Percentiles rank a stretch among this genome's conserved stretches.
Conservation (phyloP, 148 eudicot species). For the Amaranthus cruentus region DNA sequence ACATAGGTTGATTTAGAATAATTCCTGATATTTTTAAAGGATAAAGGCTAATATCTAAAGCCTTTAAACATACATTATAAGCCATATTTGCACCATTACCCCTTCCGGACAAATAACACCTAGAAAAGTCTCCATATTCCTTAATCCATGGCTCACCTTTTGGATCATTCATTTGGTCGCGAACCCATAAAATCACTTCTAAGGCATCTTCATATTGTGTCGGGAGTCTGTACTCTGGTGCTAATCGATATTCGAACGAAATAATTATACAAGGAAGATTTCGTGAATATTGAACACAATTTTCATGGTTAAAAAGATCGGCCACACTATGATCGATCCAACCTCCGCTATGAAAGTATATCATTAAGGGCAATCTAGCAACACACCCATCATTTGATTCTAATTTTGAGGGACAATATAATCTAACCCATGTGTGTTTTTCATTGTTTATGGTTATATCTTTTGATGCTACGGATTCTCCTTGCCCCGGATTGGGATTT, state of each 20-base stretch:
- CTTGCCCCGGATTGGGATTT: conserved; percentile 28
- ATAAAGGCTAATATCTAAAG: conserved; percentile 26
- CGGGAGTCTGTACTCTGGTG: conserved; percentile 67
- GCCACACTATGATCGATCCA: conserved; percentile 39
- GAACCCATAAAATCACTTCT: conserved; percentile 52
- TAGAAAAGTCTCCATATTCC: conserved; percentile 56
- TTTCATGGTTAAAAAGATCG: conserved; percentile 40
- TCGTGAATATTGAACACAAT: conserved; percentile 22
- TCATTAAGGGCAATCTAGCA: conserved; percentile 51
- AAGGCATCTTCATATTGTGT: conserved; percentile 74
- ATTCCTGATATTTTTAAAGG: conserved; percentile 43
- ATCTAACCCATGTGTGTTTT: conserved; percentile 49
- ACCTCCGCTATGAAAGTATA: conserved; percentile 61
- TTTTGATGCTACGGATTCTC: conserved; percentile 44
- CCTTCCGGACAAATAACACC: conserved; percentile 45
- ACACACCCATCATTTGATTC: conserved; percentile 47
- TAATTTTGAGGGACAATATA: conserved; percentile 49
- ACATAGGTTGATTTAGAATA: conserved; percentile 55
- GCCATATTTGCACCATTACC: conserved; percentile 68
- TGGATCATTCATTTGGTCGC: conserved; percentile 29
- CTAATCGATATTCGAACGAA: conserved; percentile 51
- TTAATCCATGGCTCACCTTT: conserved; percentile 55
- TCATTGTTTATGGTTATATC: conserved; percentile 43
- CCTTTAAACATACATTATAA: conserved; percentile 44
- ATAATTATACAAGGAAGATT: conserved; percentile 45